Conservation (phyloP, 2,329 filamentous ascomycete species). For the Aspergillus sp. region DNA sequence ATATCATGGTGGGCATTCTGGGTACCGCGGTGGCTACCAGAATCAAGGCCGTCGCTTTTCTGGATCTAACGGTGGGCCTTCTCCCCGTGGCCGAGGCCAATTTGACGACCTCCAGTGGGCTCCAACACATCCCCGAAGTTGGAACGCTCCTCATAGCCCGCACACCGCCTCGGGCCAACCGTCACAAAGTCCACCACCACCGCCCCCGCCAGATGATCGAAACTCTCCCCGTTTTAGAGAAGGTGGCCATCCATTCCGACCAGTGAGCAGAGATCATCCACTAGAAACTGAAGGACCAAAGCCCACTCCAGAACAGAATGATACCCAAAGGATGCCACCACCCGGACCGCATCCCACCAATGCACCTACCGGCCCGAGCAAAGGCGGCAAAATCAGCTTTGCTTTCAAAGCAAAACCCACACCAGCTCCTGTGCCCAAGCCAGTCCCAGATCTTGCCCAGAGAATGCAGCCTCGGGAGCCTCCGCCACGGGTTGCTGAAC, state of each 20-base stretch:
- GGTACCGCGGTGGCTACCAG: constrained; percentile 53
- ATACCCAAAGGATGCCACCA: constrained; percentile 49
- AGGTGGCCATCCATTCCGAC: constrained; percentile 55
- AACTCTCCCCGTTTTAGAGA: constrained; percentile 40
- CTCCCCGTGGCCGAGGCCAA: constrained; percentile 51
- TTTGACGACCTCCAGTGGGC: constrained; percentile 69
- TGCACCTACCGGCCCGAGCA: constrained; percentile 44
- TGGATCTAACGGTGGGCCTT: constrained; percentile 31
- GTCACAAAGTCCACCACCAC: constrained; percentile 24
- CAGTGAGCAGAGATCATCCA: constrained; percentile 55
- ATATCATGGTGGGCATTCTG: constrained; percentile 48
- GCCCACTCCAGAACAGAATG: constrained; percentile 30
- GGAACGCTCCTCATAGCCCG: constrained; percentile 38
- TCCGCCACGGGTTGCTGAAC: constrained; percentile 26
- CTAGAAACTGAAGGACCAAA: constrained; percentile 56
- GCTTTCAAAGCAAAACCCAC: constrained; percentile 76
- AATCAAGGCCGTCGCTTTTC: constrained; percentile 40
- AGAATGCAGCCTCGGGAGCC: constrained; percentile 40
- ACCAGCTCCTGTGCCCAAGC: constrained; percentile 47
- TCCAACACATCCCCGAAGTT: constrained; percentile 49
- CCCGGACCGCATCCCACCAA: constrained; percentile 49
- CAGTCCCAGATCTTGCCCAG: constrained; percentile 44
- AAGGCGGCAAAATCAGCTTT: constrained; percentile 76
- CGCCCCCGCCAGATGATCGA: constrained; percentile 29
- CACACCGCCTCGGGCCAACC: constrained; percentile 33